These are phyloP conservation scores for Chalaropsis ovoidea DNA, from an alignment of 2,329 filamentous ascomycete species.

Conservation along the genomic window DNA sequence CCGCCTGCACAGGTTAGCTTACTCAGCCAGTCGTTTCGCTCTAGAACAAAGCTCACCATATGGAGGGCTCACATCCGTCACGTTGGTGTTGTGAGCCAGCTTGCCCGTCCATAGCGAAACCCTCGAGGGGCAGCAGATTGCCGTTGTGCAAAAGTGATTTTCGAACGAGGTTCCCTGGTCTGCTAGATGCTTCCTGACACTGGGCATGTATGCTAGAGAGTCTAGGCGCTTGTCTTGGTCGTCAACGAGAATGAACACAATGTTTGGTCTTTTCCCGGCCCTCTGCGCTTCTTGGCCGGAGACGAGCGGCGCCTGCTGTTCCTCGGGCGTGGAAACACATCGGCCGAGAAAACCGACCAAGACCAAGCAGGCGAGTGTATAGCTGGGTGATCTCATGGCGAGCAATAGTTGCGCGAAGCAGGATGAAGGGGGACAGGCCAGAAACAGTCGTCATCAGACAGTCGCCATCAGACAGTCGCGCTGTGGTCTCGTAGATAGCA, in stretches of 20 bases:
- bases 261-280: conserved; percentile 38
- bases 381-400: background rate
- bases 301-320: conserved; percentile 11
- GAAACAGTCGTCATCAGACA: too few species aligned
- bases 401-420: background rate
- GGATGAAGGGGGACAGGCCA: background rate
- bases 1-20: conserved; percentile 28
- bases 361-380: background rate
- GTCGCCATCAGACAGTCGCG: too few species aligned
- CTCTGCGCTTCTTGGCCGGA: too few species aligned
- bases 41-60: conserved; percentile 37
- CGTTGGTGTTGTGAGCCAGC: conserved; percentile 54
- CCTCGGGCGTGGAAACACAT: background rate
- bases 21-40: conserved; percentile 26
- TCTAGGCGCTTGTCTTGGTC: conserved; percentile 55
- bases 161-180: conserved; percentile 48
- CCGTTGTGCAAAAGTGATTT: conserved; percentile 54
- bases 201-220: conserved; percentile 49
- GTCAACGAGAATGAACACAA: conserved; percentile 56
- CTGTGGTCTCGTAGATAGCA: too few species aligned
- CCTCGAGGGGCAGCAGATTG: conserved; percentile 55
- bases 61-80: conserved; percentile 43
- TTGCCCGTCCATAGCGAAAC: conserved; percentile 52
- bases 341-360: background rate
- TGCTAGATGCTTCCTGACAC: conserved; percentile 44